These are phyloP conservation scores for Aspergillus campestris DNA, from an alignment of 495 filamentous ascomycete genomes.

Conservation along the genomic window DNA sequence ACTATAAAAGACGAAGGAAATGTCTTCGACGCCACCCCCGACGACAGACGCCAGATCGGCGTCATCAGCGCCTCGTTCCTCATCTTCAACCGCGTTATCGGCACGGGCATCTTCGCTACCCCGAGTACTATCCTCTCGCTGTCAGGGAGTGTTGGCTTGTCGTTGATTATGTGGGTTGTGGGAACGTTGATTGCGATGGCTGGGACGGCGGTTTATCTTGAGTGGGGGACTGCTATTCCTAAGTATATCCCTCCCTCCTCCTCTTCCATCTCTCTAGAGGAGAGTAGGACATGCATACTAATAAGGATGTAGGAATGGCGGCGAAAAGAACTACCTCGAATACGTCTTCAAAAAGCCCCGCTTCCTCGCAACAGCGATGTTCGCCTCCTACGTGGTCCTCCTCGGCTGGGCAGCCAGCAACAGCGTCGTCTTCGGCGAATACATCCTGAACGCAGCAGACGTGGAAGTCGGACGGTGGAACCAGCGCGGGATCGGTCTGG, in stretches of 20 bases:
- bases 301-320: conserved; percentile 44
- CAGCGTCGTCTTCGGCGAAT: conserved; percentile 60
- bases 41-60: conserved; percentile 53
- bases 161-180: conserved; percentile 45
- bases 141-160: conserved; percentile 44
- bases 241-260: conserved; percentile 17
- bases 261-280: no score
- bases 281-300: neutral
- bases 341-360: conserved; percentile 54
- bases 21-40: conserved; percentile 55
- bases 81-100: conserved; percentile 59
- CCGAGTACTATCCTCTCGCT: conserved; percentile 47
- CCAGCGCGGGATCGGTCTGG: conserved; percentile 57
- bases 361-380: conserved; percentile 57
- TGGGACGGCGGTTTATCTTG: conserved; percentile 45
- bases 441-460: conserved; percentile 56
- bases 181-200: conserved; percentile 41
- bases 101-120: conserved; percentile 59
- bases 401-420: conserved; percentile 52
- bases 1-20: conserved; percentile 33
- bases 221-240: conserved; percentile 47
- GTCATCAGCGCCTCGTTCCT: conserved; percentile 52
- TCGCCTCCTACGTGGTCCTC: conserved; percentile 49
- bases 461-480: conserved; percentile 56
- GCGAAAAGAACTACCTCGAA: conserved; percentile 66